phyloP scores from a whole-genome alignment of 345 rosid genomes.

The Acer yangbiense region DNA sequence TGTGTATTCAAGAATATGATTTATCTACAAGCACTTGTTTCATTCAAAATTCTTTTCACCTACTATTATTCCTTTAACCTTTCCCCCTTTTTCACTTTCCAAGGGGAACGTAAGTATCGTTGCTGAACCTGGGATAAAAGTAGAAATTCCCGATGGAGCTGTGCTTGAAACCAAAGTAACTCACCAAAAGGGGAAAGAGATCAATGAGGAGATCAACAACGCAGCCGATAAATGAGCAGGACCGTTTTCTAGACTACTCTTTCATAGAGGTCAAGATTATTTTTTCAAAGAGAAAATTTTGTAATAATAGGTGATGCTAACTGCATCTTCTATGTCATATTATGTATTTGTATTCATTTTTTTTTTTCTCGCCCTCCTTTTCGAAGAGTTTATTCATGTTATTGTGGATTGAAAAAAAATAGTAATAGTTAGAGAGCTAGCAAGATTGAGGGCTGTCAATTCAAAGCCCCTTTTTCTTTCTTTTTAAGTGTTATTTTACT shows the following conservation, averaged over 20 bases:
- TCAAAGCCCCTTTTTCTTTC: too few species aligned
- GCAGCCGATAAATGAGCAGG: constrained; percentile 33
- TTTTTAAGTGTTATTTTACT: too few species aligned
- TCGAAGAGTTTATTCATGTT: neutral
- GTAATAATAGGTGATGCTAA: constrained; percentile 9
- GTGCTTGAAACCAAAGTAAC: constrained; percentile 48
- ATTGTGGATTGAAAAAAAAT: neutral
- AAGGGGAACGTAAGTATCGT: constrained; percentile 51
- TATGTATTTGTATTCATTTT: neutral
- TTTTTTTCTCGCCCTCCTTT: neutral
- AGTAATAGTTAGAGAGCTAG: neutral
- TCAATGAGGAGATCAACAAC: constrained; percentile 38
- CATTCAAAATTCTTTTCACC: neutral
- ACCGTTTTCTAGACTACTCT: neutral
- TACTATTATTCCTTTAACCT: neutral
- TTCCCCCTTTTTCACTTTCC: neutral
- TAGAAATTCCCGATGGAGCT: constrained; percentile 50
- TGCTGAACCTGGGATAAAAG: constrained; percentile 44
- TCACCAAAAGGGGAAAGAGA: neutral
- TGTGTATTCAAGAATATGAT: neutral
- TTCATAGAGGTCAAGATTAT: neutral
- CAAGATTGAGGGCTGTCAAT: neutral
- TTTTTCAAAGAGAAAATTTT: neutral
- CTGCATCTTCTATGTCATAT: constrained; percentile 7
- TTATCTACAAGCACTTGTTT: neutral